Conservation (phyloP, 257 asterid species). For the Petunia axillaris region DNA sequence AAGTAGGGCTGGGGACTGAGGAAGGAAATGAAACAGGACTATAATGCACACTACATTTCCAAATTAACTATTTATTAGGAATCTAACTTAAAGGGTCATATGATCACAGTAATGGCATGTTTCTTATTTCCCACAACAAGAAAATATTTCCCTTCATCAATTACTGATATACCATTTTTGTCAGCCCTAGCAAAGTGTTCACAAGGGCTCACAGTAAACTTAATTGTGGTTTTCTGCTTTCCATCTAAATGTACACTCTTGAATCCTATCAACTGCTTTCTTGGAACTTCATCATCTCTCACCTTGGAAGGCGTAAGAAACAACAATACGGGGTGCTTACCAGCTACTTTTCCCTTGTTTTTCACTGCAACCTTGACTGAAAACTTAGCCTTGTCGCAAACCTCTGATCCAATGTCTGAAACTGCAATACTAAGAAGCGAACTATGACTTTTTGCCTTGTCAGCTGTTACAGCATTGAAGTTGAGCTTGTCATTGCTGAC, state of each 20-base stretch:
- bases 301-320: slow-evolving; percentile 37
- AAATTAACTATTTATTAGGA: not conserved
- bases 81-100: slow-evolving; percentile 31
- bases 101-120: slow-evolving; percentile 41
- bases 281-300: slow-evolving; percentile 37
- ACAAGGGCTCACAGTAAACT: slow-evolving; percentile 53
- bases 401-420: slow-evolving; percentile 36
- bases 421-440: slow-evolving; percentile 32
- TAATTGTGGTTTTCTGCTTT: slow-evolving; percentile 39
- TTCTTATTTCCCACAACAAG: slow-evolving; percentile 52
- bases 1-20: no score
- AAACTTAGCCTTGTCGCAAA: slow-evolving; percentile 40
- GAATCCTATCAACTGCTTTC: slow-evolving; percentile 58
- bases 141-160: slow-evolving; percentile 51
- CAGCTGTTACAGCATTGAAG: slow-evolving; percentile 17
- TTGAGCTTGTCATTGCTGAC: slow-evolving; percentile 37
- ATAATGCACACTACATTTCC: not conserved
- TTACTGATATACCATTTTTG: slow-evolving; percentile 49
- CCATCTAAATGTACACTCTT: slow-evolving; percentile 44
- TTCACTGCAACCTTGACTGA: slow-evolving; percentile 45
- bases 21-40: not conserved
- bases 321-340: slow-evolving; percentile 58
- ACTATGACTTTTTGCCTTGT: not conserved
- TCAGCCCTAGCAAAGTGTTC: slow-evolving; percentile 54
- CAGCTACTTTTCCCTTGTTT: slow-evolving; percentile 47